phyloP scores from a whole-genome alignment of 2,329 filamentous ascomycete species.

The Pseudogymnoascus sp. region DNA sequence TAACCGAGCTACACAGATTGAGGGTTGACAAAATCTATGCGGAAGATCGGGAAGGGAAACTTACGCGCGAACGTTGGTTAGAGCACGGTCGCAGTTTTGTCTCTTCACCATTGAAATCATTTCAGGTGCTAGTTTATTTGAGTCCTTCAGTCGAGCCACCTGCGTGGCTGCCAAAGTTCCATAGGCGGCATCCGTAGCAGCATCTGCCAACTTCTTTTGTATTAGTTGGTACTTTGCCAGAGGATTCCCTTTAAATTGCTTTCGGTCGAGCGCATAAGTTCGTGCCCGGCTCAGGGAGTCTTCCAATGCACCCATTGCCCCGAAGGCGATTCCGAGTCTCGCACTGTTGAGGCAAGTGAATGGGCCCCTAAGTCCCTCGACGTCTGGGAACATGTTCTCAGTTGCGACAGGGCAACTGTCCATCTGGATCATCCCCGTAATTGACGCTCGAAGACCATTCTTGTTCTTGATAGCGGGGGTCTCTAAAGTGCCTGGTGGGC shows the following conservation, averaged over 20 bases:
- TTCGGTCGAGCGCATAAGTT: slow-evolving; percentile 83
- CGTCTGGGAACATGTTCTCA: slow-evolving; percentile 87
- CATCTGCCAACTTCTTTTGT: slow-evolving; percentile 96
- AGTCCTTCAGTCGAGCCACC: slow-evolving; percentile 87
- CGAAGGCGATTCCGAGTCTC: slow-evolving; percentile 87
- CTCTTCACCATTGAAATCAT: slow-evolving; percentile 98
- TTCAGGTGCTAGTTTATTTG: slow-evolving; percentile 79
- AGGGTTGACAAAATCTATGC: neutral
- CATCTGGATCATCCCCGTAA: slow-evolving; percentile 97
- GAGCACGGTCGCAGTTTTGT: slow-evolving; percentile 92
- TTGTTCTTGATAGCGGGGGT: slow-evolving; percentile 93
- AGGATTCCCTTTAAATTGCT: slow-evolving; percentile 94
- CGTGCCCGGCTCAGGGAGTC: slow-evolving; percentile 78
- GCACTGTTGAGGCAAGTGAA: slow-evolving; percentile 94
- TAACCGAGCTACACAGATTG: neutral
- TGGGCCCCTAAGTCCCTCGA: slow-evolving; percentile 80
- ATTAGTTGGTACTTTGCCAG: slow-evolving; percentile 93
- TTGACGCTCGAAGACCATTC: slow-evolving; percentile 83
- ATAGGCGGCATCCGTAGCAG: slow-evolving; percentile 81
- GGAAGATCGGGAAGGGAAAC: neutral
- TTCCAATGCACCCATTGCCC: slow-evolving; percentile 87
- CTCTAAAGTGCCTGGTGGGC: slow-evolving; percentile 79
- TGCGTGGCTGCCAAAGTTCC: slow-evolving; percentile 86
- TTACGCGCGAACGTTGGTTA: slow-evolving; percentile 63
- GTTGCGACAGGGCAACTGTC: slow-evolving; percentile 82